phyloP scores from a whole-genome alignment of 768 basidiomycete genomes.

The Amanita thiersii region DNA sequence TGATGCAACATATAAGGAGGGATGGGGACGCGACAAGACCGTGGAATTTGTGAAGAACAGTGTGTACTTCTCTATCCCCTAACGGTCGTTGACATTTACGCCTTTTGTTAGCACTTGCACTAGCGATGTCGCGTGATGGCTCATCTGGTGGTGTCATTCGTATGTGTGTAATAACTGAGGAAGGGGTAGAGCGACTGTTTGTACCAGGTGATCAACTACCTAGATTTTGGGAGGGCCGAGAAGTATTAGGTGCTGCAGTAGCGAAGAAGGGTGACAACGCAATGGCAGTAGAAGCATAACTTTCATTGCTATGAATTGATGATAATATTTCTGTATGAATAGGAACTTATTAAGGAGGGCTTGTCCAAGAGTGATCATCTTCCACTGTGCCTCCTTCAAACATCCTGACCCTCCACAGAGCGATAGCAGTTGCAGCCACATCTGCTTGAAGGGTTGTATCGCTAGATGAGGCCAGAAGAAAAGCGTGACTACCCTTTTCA shows the following conservation, averaged over 20 bases:
- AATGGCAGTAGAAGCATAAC: constrained; percentile 42
- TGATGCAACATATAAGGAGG: constrained; percentile 94
- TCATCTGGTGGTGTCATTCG: constrained; percentile 97
- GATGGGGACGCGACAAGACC: constrained; percentile 85
- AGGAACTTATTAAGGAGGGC: constrained; percentile 6
- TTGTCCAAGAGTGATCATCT: constrained; percentile 12
- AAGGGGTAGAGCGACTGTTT: constrained; percentile 85
- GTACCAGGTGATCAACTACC: constrained; percentile 87
- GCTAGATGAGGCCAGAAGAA: constrained; percentile 49
- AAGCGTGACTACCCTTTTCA: constrained; percentile 58
- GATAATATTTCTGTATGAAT: constrained; percentile 10
- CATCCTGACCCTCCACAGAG: constrained; percentile 74
- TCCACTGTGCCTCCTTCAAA: constrained; percentile 60
- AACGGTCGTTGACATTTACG: constrained; percentile 4
- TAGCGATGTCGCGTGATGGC: constrained; percentile 97
- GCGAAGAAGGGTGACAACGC: constrained; percentile 28
- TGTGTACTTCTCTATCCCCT: constrained; percentile 31
- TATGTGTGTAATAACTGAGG: constrained; percentile 94
- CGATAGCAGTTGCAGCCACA: constrained; percentile 54
- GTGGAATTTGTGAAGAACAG: constrained; percentile 95
- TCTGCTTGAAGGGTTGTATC: constrained; percentile 47
- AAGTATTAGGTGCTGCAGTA: constrained; percentile 43
- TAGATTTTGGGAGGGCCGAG: constrained; percentile 82
- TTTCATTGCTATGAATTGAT: no score
- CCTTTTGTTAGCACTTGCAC: constrained; percentile 59